A percentile compares a stretch with the other conserved stretches of the same genome.
Evolutionary conservation across 176 grass and related monocot species (phyloP).

Genomic region (Coix lacrymajobi): DNA sequence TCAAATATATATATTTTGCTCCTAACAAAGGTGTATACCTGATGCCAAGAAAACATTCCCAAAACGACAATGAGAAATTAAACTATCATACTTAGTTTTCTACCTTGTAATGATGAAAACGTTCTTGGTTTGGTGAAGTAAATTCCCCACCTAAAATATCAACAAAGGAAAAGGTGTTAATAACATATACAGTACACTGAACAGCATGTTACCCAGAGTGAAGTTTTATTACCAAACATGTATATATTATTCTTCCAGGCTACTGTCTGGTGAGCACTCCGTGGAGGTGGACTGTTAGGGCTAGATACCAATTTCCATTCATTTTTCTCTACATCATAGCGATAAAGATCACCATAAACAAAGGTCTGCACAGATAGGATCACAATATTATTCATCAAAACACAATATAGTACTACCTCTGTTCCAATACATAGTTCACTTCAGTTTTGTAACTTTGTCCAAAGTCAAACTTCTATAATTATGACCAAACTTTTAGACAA

Average conservation of each 20-base stretch:
- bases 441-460: not conserved
- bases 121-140: slow-evolving; percentile 97
- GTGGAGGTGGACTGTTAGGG: slow-evolving; percentile 94
- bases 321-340: slow-evolving; percentile 96
- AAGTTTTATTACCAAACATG: slow-evolving; percentile 81
- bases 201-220: not conserved
- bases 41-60: slow-evolving; percentile 10
- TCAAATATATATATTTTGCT: not conserved
- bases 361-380: slow-evolving; percentile 67
- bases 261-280: slow-evolving; percentile 91
- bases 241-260: slow-evolving; percentile 96
- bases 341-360: slow-evolving; percentile 98
- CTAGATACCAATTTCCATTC: slow-evolving; percentile 97
- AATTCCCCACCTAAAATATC: slow-evolving; percentile 80
- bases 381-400: not conserved
- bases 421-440: not conserved
- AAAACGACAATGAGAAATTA: not conserved
- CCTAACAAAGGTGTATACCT: not conserved
- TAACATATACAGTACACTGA: not conserved
- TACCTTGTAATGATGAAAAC: slow-evolving; percentile 99
- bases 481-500: not conserved
- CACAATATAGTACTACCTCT: not conserved
- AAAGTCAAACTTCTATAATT: not conserved
- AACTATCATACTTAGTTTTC: not conserved
- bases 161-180: not conserved